Evolutionary conservation across 2,329 filamentous ascomycete species (phyloP), one percentile per base, ranked within the genome.

Genomic region (Fusarium brachygibbosum): DNA sequence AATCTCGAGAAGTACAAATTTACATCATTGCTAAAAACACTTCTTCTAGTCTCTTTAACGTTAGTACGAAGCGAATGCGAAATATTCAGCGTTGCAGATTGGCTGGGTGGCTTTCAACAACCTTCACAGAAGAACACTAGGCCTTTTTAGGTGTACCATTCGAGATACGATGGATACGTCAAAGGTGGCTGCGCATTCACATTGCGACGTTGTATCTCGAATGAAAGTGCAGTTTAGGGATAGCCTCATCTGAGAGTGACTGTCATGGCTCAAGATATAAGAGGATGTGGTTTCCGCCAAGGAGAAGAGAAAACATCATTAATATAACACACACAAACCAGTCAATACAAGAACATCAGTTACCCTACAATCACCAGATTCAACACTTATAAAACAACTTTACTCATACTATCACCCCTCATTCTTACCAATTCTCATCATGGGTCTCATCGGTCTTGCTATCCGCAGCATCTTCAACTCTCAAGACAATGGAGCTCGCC

Each of bases 361-460:
- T 42, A 54, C 42, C 35, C 34, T 58, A 23, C n/a, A 63, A n/a
- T 11, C 31, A 60, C 38, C 44, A 17, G 25, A 31, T 8, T 23
- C 12, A 21, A 38, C 11, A 44, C 38, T 35, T 16, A 44, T 6
- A 48, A 50, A 23, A n/a, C 41, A 44, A 17, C 54, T 32, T 32
- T 17, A 23, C 23, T 28, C 23, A 29, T 28, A 50, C n/a, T 28
- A 50, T 16, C 32, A 14, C 9, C 13, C 32, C 17, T 50, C 32
- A 28, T 17, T 45, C 16, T 13, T 12, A 32, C 4, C 35, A 17
- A 19, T 8, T 25, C 5, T 48, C 31, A 64, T 41, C 29, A 74
- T 74, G 72, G 68, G 66, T 58, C 52, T 74, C 16, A 56, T 74
- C 31, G 52, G 62, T 48, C 66, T 70, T 44, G 56, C 53, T 6